Conservation (phyloP, 768 basidiomycete species). For the Pleurotus djamor region DNA sequence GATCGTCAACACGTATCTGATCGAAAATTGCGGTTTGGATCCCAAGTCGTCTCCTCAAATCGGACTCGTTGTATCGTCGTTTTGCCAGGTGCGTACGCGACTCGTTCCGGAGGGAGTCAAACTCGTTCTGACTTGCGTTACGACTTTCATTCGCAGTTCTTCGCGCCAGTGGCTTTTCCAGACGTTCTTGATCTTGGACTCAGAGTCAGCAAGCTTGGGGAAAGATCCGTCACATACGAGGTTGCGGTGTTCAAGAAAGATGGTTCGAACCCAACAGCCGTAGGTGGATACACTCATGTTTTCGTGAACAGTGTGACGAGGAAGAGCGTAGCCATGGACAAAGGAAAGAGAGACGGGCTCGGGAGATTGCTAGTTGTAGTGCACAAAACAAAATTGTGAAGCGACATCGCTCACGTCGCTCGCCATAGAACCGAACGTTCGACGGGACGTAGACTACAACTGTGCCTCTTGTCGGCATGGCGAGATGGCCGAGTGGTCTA, state of each 20-base stretch:
- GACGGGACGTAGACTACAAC: too few relatives aligned
- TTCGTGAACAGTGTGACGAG: constrained; percentile 66
- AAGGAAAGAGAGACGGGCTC: constrained; percentile 43
- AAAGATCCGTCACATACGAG: constrained; percentile 77
- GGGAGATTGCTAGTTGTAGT: constrained; percentile 32
- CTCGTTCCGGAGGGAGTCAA: neutral
- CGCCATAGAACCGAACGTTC: too few relatives aligned
- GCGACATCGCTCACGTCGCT: too few relatives aligned
- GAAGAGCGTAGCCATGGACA: constrained; percentile 49
- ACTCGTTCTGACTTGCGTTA: neutral
- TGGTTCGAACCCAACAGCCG: constrained; percentile 31
- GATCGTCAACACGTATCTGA: constrained; percentile 77
- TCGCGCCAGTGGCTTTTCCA: constrained; percentile 72
- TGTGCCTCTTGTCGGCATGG: too few relatives aligned
- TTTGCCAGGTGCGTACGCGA: constrained; percentile 51
- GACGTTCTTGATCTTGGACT: constrained; percentile 68
- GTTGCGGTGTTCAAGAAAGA: constrained; percentile 69
- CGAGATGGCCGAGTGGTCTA: constrained; percentile 7
- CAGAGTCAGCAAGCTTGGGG: constrained; percentile 65
- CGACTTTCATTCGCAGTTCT: too few relatives aligned
- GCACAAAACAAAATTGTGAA: too few relatives aligned
- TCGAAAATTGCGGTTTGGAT: constrained; percentile 55
- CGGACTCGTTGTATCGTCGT: constrained; percentile 78
- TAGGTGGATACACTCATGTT: constrained; percentile 78
- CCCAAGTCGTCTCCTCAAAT: constrained; percentile 55